Evolutionary conservation across 371 early-diverging fungal species (phyloP).

Genomic region (Phascolomyces articulosus): DNA sequence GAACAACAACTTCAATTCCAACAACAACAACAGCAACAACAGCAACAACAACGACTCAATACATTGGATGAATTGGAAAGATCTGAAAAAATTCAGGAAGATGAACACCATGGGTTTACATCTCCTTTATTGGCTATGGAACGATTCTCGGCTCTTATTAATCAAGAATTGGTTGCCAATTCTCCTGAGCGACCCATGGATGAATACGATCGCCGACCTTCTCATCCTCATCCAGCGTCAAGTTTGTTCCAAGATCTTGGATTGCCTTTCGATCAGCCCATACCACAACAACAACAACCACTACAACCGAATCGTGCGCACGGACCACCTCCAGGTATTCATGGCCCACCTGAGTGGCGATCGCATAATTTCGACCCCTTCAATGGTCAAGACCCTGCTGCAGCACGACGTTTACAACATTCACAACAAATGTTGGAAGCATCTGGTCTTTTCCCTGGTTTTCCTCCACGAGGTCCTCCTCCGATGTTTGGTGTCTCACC

Average conservation of each 20-base stretch:
- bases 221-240: not conserved
- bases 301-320: conserved; percentile 6
- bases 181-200: conserved; percentile 20
- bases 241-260: conserved; percentile 5
- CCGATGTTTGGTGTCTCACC: conserved; percentile 19
- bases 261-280: conserved; percentile 1
- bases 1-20: not conserved
- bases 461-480: conserved; percentile 19
- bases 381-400: conserved; percentile 47
- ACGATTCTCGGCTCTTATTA: conserved; percentile 26
- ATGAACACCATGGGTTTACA: conserved; percentile 3
- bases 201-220: conserved; percentile 14
- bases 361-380: conserved; percentile 44
- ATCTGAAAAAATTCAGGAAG: conserved; percentile 29
- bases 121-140: conserved; percentile 40
- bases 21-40: not conserved
- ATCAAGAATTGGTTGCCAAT: conserved; percentile 28
- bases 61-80: conserved; percentile 4
- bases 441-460: conserved; percentile 42
- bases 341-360: conserved; percentile 37
- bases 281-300: too few species aligned
- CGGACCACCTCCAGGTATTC: conserved; percentile 30
- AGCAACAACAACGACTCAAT: not conserved
- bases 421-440: conserved; percentile 58
- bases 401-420: conserved; percentile 49